These are phyloP conservation scores for Volvariella volvacea DNA, from an alignment of 1,284 basidiomycete species.

Conservation along the genomic window DNA sequence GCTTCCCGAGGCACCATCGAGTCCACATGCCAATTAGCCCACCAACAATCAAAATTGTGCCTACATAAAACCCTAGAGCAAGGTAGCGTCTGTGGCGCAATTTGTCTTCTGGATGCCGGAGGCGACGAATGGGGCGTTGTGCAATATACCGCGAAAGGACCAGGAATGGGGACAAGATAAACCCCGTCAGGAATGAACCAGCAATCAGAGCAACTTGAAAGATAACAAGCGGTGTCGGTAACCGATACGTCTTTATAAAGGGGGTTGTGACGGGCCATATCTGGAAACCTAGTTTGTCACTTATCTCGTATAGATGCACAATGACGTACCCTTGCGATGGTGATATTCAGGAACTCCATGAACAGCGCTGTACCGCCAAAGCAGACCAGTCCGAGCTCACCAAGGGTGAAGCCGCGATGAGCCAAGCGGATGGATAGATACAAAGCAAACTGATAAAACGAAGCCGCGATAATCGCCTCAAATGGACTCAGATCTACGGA, in stretches of 20 bases:
- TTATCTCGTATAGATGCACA: conserved; percentile 1
- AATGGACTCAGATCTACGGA: conserved; percentile 71
- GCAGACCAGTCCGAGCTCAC: conserved; percentile 85
- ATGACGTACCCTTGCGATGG: conserved; percentile 64
- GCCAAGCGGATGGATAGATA: conserved; percentile 89
- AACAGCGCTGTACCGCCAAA: conserved; percentile 84
- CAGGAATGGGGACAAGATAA: conserved; percentile 91
- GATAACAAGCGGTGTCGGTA: conserved; percentile 87
- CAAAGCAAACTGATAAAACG: conserved; percentile 89
- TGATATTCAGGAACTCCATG: conserved; percentile 82
- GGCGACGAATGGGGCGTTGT: conserved; percentile 83
- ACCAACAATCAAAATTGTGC: conserved; percentile 71
- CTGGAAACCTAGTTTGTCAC: conserved; percentile 31
- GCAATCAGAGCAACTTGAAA: conserved; percentile 94
- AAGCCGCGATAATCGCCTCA: conserved; percentile 70
- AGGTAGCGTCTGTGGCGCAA: conserved; percentile 78
- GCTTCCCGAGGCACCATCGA: conserved; percentile 78
- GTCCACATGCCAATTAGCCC: conserved; percentile 93
- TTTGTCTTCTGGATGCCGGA: conserved; percentile 87
- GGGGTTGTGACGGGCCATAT: conserved; percentile 77
- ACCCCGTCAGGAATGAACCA: conserved; percentile 87
- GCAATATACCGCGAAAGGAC: conserved; percentile 91
- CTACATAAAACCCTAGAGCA: conserved; percentile 82
- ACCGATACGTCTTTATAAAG: conserved; percentile 88
- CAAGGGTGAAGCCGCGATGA: conserved; percentile 89